Evolutionary conservation across 495 filamentous ascomycete genomes (phyloP).

Genomic region (Penicillium malachiteum): DNA sequence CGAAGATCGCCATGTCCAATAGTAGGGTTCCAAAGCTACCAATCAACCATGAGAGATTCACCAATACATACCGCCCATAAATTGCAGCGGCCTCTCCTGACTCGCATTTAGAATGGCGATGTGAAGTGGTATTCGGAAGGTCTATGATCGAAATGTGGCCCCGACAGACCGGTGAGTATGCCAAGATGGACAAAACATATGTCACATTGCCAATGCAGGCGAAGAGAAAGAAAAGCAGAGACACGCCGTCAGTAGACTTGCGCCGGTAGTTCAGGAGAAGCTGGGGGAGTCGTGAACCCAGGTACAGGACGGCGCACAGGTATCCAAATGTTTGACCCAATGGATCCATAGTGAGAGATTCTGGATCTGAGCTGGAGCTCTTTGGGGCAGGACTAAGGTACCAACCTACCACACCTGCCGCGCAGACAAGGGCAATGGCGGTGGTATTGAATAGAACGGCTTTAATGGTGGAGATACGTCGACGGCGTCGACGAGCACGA

Average conservation of each 20-base stretch:
- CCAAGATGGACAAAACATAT: slow-evolving; percentile 88
- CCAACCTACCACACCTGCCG: slow-evolving; percentile 83
- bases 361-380: slow-evolving; percentile 24
- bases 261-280: slow-evolving; percentile 85
- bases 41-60: slow-evolving; percentile 86
- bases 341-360: slow-evolving; percentile 59
- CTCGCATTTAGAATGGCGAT: slow-evolving; percentile 38
- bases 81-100: slow-evolving; percentile 54
- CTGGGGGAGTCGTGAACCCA: slow-evolving; percentile 85
- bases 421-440: slow-evolving; percentile 74
- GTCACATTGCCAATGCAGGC: slow-evolving; percentile 92
- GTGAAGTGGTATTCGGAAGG: background rate
- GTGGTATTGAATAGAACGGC: slow-evolving; percentile 66
- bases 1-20: slow-evolving; percentile 82
- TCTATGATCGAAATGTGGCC: slow-evolving; percentile 19
- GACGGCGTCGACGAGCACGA: slow-evolving; percentile 18
- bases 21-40: slow-evolving; percentile 86
- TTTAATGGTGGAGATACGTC: slow-evolving; percentile 51
- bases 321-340: slow-evolving; percentile 87
- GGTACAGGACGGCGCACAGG: slow-evolving; percentile 81
- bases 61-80: slow-evolving; percentile 77
- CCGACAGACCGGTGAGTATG: slow-evolving; percentile 67
- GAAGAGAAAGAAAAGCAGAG: slow-evolving; percentile 92
- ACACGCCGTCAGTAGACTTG: slow-evolving; percentile 88
- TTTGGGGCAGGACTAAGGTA: slow-evolving; percentile 56